These are phyloP conservation scores for Venturia aucupariae DNA, from an alignment of 2,329 filamentous ascomycete species.

Conservation along the genomic window DNA sequence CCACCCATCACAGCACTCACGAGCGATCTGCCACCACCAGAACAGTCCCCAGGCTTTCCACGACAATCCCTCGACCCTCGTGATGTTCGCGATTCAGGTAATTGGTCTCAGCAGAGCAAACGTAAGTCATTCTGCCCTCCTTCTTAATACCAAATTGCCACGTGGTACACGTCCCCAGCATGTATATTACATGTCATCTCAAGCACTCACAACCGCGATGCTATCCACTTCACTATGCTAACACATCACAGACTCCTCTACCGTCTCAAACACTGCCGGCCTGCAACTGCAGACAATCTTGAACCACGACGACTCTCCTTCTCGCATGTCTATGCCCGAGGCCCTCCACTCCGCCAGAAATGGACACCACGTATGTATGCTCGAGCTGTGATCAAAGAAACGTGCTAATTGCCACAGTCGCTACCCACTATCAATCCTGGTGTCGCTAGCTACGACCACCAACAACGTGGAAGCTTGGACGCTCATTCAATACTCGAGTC, in stretches of 20 bases:
- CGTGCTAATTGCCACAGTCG: constrained; percentile 21
- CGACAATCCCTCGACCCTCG: constrained; percentile 10
- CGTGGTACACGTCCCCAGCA: not conserved
- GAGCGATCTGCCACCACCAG: constrained; percentile 12
- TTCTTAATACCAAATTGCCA: not conserved
- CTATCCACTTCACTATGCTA: not conserved
- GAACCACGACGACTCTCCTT: constrained; percentile 41
- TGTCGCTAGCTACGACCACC: constrained; percentile 26
- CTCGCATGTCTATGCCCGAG: constrained; percentile 33
- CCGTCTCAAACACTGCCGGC: constrained; percentile 36
- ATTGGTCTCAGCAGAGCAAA: constrained; percentile 51
- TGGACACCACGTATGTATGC: constrained; percentile 21
- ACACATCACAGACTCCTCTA: constrained; percentile 28
- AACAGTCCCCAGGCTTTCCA: constrained; percentile 8
- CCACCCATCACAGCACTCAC: constrained; percentile 16
- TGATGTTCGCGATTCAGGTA: constrained; percentile 46
- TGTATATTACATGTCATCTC: not conserved
- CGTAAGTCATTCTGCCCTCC: constrained; percentile 31
- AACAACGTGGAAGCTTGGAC: constrained; percentile 40
- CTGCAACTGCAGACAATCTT: constrained; percentile 42
- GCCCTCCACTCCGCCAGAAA: constrained; percentile 31
- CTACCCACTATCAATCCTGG: constrained; percentile 51
- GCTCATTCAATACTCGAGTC: constrained; percentile 45
- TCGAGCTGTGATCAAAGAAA: constrained; percentile 20
- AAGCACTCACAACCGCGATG: not conserved